Evolutionary conservation across 768 basidiomycete genomes (phyloP).

Genomic region (Phaeotremella fagi): DNA sequence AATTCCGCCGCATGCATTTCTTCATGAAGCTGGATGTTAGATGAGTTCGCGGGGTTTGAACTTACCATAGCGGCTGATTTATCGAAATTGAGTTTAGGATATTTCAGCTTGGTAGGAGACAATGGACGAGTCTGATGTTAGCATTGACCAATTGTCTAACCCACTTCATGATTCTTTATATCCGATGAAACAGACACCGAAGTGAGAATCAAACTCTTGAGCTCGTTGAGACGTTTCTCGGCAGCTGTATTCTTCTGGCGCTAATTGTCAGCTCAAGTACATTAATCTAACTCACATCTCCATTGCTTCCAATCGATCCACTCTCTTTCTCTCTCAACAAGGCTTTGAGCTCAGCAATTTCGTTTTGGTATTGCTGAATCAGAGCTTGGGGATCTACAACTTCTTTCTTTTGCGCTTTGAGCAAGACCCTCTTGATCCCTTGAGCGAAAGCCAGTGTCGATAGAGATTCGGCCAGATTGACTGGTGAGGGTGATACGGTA

Average conservation of each 20-base stretch:
- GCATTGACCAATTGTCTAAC: slow-evolving; percentile 39
- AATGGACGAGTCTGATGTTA: slow-evolving; percentile 57
- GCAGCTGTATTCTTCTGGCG: slow-evolving; percentile 27
- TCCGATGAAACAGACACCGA: slow-evolving; percentile 72
- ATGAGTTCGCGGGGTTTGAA: no score
- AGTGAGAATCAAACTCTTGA: slow-evolving; percentile 53
- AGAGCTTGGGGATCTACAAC: slow-evolving; percentile 87
- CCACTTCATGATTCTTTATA: slow-evolving; percentile 54
- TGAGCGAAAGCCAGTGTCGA: slow-evolving; percentile 88
- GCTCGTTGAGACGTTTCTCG: slow-evolving; percentile 42
- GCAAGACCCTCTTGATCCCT: slow-evolving; percentile 80
- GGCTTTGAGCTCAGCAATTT: slow-evolving; percentile 86
- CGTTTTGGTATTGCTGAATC: slow-evolving; percentile 87
- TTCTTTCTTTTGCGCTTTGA: slow-evolving; percentile 88
- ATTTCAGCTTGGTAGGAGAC: slow-evolving; percentile 79
- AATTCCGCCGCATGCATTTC: slow-evolving; percentile 73
- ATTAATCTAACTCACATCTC: slow-evolving; percentile 11
- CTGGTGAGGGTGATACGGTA: slow-evolving; percentile 80
- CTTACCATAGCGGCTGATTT: slow-evolving; percentile 76
- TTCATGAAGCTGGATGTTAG: slow-evolving; percentile 68
- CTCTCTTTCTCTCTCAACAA: slow-evolving; percentile 38
- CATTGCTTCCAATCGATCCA: not conserved
- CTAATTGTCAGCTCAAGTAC: not conserved
- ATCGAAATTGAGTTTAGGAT: slow-evolving; percentile 57
- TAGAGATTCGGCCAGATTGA: slow-evolving; percentile 74